Percentiles rank a stretch among this genome's conserved stretches.
Conservation (phyloP, 2,329 filamentous ascomycete species). For the Grosmannia serpens region DNA sequence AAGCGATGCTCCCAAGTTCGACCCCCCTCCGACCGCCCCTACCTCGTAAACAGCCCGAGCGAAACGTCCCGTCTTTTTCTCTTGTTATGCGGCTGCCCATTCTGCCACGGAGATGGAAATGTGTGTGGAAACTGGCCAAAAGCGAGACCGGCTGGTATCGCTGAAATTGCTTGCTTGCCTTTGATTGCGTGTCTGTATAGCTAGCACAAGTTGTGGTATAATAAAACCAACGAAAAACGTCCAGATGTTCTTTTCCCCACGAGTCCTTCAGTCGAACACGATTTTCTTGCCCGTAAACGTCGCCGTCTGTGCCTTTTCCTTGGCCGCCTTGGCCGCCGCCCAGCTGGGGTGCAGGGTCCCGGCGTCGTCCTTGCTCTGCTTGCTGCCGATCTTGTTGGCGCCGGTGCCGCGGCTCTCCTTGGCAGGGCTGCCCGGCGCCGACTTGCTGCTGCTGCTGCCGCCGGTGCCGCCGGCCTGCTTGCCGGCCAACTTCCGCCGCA, state of each 20-base stretch:
- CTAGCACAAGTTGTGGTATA: neutral
- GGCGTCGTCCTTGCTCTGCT: constrained; percentile 1
- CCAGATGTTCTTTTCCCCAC: neutral
- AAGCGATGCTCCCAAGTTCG: constrained; percentile 10
- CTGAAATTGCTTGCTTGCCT: neutral
- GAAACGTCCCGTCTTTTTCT: neutral
- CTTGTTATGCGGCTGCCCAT: too few species aligned
- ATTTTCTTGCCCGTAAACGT: constrained; percentile 47
- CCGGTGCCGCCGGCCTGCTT: neutral
- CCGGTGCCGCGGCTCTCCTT: neutral
- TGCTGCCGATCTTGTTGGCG: too few species aligned
- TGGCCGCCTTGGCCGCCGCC: constrained; percentile 51
- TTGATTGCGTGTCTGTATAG: neutral
- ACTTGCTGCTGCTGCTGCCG: neutral
- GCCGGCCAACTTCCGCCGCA: constrained; percentile 14
- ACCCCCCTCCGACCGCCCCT: constrained; percentile 11
- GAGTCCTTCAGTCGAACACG: constrained; percentile 32
- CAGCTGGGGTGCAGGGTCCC: constrained; percentile 49
- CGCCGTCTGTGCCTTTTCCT: constrained; percentile 41
- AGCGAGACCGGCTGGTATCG: neutral
- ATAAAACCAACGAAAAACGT: neutral
- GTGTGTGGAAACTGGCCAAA: too few species aligned
- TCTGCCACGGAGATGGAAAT: too few species aligned
- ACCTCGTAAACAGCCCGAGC: neutral
- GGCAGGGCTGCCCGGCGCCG: neutral